Percentiles rank a stretch among this genome's conserved stretches.
phyloP scores from a whole-genome alignment of 108 stramenopile species.

The Skeletonema menzelii region DNA sequence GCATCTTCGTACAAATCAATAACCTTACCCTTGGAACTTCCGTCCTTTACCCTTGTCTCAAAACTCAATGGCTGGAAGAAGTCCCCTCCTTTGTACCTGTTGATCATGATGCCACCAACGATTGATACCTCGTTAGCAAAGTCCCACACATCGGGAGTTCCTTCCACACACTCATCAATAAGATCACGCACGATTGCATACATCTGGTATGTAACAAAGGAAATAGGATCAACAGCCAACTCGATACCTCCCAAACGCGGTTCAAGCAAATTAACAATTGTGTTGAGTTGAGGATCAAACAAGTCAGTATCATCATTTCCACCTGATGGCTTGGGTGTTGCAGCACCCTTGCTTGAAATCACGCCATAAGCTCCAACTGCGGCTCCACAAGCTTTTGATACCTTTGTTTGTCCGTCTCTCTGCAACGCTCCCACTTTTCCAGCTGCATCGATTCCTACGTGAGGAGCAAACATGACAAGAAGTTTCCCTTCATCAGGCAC shows the following conservation, averaged over 20 bases:
- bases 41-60: conserved; percentile 15
- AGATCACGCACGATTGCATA: conserved; percentile 34
- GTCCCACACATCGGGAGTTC: conserved; percentile 23
- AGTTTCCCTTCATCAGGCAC: conserved; percentile 38
- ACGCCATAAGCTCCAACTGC: conserved; percentile 41
- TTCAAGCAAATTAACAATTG: conserved; percentile 15
- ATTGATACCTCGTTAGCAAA: conserved; percentile 20
- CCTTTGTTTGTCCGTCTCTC: conserved; percentile 26
- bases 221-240: conserved; percentile 12
- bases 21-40: neutral
- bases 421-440: conserved; percentile 30
- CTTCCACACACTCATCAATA: conserved; percentile 7
- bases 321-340: neutral
- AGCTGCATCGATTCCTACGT: conserved; percentile 35
- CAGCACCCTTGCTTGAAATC: conserved; percentile 1
- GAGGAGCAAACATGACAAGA: conserved; percentile 38
- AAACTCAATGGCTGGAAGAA: conserved; percentile 45
- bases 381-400: conserved; percentile 38
- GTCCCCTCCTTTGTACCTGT: conserved; percentile 31
- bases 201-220: conserved; percentile 48
- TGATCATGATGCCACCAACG: conserved; percentile 45
- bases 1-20: conserved; percentile 31
- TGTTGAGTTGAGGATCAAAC: conserved; percentile 32
- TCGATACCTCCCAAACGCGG: conserved; percentile 27
- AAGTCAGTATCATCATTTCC: conserved; percentile 1